Evolutionary conservation across 441 rosid species (phyloP).

Genomic region (Populus trichocarpa): DNA sequence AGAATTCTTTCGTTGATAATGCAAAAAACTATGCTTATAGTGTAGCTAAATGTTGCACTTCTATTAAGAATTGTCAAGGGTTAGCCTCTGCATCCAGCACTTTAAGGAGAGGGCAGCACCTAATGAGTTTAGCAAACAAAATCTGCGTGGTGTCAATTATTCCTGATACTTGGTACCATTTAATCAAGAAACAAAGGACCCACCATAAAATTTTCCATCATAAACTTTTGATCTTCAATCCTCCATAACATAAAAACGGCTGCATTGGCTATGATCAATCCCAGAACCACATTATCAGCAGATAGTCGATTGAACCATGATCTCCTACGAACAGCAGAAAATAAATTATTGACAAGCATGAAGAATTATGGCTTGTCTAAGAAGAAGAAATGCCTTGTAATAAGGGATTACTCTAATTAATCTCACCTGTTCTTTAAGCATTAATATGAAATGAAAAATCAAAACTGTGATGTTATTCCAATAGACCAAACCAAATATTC

Average conservation of each 20-base stretch:
- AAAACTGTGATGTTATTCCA: background rate
- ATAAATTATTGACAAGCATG: slow-evolving; percentile 7
- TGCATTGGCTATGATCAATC: slow-evolving; percentile 61
- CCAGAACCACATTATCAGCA: slow-evolving; percentile 49
- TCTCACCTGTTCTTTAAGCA: background rate
- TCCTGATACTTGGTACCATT: background rate
- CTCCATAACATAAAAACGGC: slow-evolving; percentile 74
- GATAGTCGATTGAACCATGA: slow-evolving; percentile 50
- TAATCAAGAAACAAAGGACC: slow-evolving; percentile 24
- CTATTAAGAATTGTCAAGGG: background rate
- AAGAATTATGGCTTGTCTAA: background rate
- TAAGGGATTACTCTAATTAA: background rate
- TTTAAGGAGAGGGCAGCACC: background rate
- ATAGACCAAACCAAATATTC: background rate
- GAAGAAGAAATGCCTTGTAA: background rate
- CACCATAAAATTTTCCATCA: slow-evolving; percentile 76
- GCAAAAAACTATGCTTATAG: background rate
- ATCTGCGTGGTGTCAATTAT: background rate
- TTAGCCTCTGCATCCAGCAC: background rate
- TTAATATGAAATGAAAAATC: background rate
- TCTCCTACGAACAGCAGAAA: slow-evolving; percentile 47
- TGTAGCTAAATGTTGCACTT: background rate
- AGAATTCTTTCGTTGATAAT: background rate
- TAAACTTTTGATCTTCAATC: slow-evolving; percentile 48
- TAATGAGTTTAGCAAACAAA: slow-evolving; percentile 1